A percentile compares a stretch with the other conserved stretches of the same genome.
Conservation (phyloP, 164 flowering plant species). For the Kalanchoe fedtschenkoi region DNA sequence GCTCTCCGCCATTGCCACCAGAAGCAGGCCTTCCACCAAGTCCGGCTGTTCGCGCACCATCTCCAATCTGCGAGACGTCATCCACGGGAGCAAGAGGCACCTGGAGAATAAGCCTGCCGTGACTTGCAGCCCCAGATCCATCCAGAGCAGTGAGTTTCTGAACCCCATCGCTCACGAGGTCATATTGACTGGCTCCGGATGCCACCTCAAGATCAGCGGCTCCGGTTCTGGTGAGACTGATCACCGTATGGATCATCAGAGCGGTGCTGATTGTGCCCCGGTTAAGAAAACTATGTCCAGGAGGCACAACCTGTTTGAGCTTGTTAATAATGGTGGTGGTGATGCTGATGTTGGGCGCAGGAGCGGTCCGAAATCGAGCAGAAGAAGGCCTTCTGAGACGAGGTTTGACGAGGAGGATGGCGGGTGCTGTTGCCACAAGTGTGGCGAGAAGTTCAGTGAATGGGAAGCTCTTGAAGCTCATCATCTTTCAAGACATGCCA, state of each 20-base stretch:
- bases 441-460: slow-evolving; percentile 22
- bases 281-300: slow-evolving; percentile 13
- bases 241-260: not conserved
- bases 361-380: not conserved
- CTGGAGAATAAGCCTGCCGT: slow-evolving; percentile 11
- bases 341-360: not conserved
- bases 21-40: slow-evolving; percentile 1
- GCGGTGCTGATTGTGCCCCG: slow-evolving; percentile 1
- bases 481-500: slow-evolving; percentile 32
- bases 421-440: slow-evolving; percentile 21
- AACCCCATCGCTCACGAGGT: slow-evolving; percentile 20
- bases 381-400: not conserved
- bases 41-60: slow-evolving; percentile 28
- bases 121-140: slow-evolving; percentile 22
- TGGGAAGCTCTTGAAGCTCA: slow-evolving; percentile 29
- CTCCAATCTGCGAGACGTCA: slow-evolving; percentile 20
- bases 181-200: slow-evolving; percentile 13
- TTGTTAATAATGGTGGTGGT: not conserved
- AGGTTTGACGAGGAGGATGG: slow-evolving; percentile 4
- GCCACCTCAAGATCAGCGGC: slow-evolving; percentile 21
- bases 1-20: not conserved
- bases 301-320: slow-evolving; percentile 4
- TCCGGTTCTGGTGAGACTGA: not conserved
- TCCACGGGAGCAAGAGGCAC: slow-evolving; percentile 21
- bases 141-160: slow-evolving; percentile 20